Conservation (phyloP, 192 early-diverging fungal species). For the Gamsiella multidivaricata region DNA sequence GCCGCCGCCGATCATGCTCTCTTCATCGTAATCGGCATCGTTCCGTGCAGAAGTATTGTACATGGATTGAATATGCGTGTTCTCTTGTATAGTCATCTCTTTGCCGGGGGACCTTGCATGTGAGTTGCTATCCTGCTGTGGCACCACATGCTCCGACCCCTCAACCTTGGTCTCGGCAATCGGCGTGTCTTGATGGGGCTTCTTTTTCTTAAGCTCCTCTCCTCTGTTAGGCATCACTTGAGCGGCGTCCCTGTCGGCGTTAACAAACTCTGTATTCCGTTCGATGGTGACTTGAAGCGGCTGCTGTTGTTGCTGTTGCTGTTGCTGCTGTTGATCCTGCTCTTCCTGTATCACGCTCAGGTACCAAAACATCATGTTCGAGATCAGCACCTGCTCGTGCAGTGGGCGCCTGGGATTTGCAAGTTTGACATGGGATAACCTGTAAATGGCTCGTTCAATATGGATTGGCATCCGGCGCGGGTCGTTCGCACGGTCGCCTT, state of each 20-base stretch:
- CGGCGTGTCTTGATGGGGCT: background rate
- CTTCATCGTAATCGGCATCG: constrained; percentile 31
- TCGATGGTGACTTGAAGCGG: background rate
- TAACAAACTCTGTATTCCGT: background rate
- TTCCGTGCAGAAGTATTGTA: background rate
- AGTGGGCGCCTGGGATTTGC: constrained; percentile 79
- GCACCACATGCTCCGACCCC: constrained; percentile 16
- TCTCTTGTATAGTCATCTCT: background rate
- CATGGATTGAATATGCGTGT: background rate
- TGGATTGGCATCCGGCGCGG: constrained; percentile 73
- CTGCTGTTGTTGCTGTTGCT: constrained; percentile 8
- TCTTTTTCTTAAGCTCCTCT: background rate
- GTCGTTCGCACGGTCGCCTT: constrained; percentile 29
- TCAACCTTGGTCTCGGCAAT: constrained; percentile 9
- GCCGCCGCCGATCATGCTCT: constrained; percentile 35
- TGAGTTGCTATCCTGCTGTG: constrained; percentile 38
- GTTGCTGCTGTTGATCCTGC: constrained; percentile 31
- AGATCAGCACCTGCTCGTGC: constrained; percentile 78
- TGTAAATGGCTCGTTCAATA: constrained; percentile 80
- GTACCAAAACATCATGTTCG: constrained; percentile 89
- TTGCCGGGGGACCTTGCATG: constrained; percentile 23
- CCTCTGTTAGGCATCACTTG: background rate
- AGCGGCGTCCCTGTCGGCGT: background rate
- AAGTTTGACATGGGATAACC: constrained; percentile 76
- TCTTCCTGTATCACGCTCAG: constrained; percentile 67